These are phyloP conservation scores for Mucor saturninus DNA, from an alignment of 371 early-diverging fungal species.

Conservation along the genomic window DNA sequence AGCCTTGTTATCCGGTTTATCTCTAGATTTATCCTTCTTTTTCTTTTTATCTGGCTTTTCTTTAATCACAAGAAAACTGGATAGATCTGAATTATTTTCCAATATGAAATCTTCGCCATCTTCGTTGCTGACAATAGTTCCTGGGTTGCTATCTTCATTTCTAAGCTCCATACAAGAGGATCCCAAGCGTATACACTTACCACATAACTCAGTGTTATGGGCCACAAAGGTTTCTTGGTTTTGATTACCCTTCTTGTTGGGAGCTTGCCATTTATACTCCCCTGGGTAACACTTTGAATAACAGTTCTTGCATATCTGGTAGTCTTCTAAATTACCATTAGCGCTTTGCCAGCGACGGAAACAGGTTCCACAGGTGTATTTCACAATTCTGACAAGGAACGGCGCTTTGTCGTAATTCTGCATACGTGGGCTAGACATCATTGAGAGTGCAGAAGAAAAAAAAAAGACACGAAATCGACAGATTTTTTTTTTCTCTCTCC, in stretches of 20 bases:
- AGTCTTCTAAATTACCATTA: slow-evolving; percentile 1
- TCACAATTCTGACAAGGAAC: neutral
- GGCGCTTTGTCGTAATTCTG: neutral
- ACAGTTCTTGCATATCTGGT: slow-evolving; percentile 14
- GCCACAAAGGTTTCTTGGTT: slow-evolving; percentile 4
- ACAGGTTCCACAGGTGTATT: slow-evolving; percentile 6
- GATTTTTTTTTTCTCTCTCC: too few species aligned
- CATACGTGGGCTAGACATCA: too few species aligned
- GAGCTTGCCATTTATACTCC: slow-evolving; percentile 7
- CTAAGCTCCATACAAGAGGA: slow-evolving; percentile 11
- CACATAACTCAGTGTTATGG: slow-evolving; percentile 13
- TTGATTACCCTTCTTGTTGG: slow-evolving; percentile 14
- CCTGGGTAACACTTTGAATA: slow-evolving; percentile 7
- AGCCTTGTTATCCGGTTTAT: neutral
- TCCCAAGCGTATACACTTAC: slow-evolving; percentile 13
- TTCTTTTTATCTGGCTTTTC: neutral
- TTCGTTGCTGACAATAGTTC: neutral
- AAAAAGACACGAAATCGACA: too few species aligned
- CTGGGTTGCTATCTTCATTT: neutral
- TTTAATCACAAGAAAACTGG: neutral
- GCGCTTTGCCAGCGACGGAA: slow-evolving; percentile 11
- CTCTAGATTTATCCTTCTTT: neutral
- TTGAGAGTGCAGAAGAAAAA: too few species aligned
- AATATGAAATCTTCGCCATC: slow-evolving; percentile 2
- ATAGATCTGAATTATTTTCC: neutral